Conservation (phyloP, 176 grass and related monocot genomes). For the Oropetium thomaeum region DNA sequence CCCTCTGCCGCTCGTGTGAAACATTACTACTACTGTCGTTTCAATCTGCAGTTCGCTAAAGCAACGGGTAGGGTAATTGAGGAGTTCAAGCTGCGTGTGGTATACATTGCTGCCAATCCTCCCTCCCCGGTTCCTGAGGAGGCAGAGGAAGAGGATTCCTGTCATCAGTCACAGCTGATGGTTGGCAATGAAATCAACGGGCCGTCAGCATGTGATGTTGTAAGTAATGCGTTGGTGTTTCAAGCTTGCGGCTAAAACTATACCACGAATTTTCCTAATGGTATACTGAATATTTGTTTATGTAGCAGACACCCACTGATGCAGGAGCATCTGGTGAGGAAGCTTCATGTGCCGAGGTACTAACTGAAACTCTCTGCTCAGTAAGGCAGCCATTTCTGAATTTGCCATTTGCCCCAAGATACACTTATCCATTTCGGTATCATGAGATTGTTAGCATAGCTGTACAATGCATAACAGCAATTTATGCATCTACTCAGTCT, state of each 20-base stretch:
- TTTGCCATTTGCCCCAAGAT: not conserved
- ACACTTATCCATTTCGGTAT: not conserved
- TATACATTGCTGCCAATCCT: slow-evolving; percentile 85
- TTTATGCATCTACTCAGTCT: not conserved
- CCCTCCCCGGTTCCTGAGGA: slow-evolving; percentile 94
- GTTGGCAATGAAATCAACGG: slow-evolving; percentile 33
- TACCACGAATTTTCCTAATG: not conserved
- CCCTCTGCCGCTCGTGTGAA: not conserved
- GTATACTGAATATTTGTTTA: not conserved
- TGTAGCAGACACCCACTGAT: slow-evolving; percentile 43
- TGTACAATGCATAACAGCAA: not conserved
- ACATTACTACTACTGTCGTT: not conserved
- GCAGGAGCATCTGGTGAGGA: slow-evolving; percentile 35
- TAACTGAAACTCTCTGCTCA: slow-evolving; percentile 7
- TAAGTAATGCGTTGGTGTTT: slow-evolving; percentile 25
- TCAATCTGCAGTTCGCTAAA: slow-evolving; percentile 59
- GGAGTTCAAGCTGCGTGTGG: slow-evolving; percentile 77
- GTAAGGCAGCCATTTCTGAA: not conserved
- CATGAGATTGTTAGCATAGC: not conserved
- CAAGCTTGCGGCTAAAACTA: not conserved
- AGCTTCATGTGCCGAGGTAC: slow-evolving; percentile 47
- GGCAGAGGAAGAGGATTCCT: slow-evolving; percentile 58
- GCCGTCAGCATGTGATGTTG: slow-evolving; percentile 24
- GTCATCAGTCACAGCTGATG: slow-evolving; percentile 32
- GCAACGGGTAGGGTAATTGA: slow-evolving; percentile 60